phyloP scores from a whole-genome alignment of 1,284 basidiomycete genomes.

The Singerocomus rubriflavus region DNA sequence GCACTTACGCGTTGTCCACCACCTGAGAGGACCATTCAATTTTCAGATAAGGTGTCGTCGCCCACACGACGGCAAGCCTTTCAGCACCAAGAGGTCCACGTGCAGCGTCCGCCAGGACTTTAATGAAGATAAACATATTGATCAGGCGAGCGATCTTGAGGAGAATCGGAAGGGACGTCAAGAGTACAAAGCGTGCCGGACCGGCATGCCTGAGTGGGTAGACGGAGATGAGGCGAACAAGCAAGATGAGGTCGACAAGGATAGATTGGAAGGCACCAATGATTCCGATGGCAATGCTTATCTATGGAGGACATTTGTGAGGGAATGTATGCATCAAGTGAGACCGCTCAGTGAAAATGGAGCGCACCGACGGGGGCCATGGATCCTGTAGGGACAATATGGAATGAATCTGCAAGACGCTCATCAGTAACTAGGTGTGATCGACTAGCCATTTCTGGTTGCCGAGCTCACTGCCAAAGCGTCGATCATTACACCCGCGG shows the following conservation, averaged over 20 bases:
- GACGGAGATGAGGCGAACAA: slow-evolving; percentile 30
- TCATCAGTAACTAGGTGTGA: neutral
- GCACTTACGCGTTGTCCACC: slow-evolving; percentile 30
- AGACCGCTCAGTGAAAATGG: neutral
- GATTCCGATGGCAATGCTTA: slow-evolving; percentile 27
- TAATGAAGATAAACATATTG: slow-evolving; percentile 26
- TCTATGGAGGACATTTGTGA: slow-evolving; percentile 3
- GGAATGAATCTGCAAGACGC: slow-evolving; percentile 20
- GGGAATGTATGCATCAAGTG: neutral
- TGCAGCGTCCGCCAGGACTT: slow-evolving; percentile 15
- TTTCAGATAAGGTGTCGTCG: slow-evolving; percentile 29
- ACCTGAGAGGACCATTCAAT: slow-evolving; percentile 35
- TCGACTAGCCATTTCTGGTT: neutral
- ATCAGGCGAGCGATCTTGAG: slow-evolving; percentile 25
- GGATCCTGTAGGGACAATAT: slow-evolving; percentile 19
- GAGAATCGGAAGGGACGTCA: slow-evolving; percentile 22
- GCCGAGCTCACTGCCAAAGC: slow-evolving; percentile 15
- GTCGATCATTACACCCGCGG: slow-evolving; percentile 24
- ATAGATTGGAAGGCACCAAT: slow-evolving; percentile 33
- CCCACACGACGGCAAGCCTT: slow-evolving; percentile 18
- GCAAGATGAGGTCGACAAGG: slow-evolving; percentile 31
- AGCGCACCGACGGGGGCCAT: slow-evolving; percentile 22
- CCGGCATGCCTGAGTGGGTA: slow-evolving; percentile 22
- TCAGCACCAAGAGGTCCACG: slow-evolving; percentile 15
- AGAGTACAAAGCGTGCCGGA: slow-evolving; percentile 11